A percentile compares a stretch with the other conserved stretches of the same genome.
phyloP scores from a whole-genome alignment of 2,329 filamentous ascomycete species.

The Phialocephala sp. region DNA sequence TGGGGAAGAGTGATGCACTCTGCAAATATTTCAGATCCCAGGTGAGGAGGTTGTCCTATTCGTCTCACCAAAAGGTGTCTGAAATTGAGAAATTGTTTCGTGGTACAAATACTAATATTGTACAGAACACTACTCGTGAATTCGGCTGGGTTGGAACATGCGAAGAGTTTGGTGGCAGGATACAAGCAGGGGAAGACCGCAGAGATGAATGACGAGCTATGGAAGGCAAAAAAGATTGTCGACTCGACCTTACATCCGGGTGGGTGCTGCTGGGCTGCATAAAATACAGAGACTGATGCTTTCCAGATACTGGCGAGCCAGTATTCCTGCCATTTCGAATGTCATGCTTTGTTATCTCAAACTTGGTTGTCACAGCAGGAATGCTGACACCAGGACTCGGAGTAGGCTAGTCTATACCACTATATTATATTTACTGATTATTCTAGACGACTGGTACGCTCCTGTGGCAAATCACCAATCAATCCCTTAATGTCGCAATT shows the following conservation, averaged over 20 bases:
- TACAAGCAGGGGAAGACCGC: constrained; percentile 86
- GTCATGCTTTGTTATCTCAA: constrained; percentile 93
- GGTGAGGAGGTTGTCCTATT: constrained; percentile 64
- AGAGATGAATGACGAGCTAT: constrained; percentile 88
- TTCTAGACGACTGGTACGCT: constrained; percentile 78
- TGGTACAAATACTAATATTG: constrained; percentile 30
- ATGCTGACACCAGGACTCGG: constrained; percentile 92
- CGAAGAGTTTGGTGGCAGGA: constrained; percentile 78
- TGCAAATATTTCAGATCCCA: constrained; percentile 89
- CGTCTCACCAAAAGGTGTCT: constrained; percentile 16
- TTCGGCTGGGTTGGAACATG: constrained; percentile 77
- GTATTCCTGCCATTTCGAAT: constrained; percentile 96
- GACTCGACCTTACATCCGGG: constrained; percentile 96
- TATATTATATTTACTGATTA: constrained; percentile 19
- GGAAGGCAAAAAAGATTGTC: constrained; percentile 95
- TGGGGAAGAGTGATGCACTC: constrained; percentile 93
- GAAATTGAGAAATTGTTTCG: constrained; percentile 17
- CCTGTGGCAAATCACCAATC: constrained; percentile 94
- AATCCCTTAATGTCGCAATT: constrained; percentile 97
- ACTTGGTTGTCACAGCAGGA: constrained; percentile 91
- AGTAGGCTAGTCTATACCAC: constrained; percentile 51
- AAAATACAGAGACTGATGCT: constrained; percentile 15
- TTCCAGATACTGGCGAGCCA: constrained; percentile 83
- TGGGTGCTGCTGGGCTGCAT: constrained; percentile 49
- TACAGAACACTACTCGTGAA: constrained; percentile 85